Percentiles rank a stretch among this genome's conserved stretches.
Evolutionary conservation across 768 basidiomycete species (phyloP).

Genomic region (Mycena leptocephala): DNA sequence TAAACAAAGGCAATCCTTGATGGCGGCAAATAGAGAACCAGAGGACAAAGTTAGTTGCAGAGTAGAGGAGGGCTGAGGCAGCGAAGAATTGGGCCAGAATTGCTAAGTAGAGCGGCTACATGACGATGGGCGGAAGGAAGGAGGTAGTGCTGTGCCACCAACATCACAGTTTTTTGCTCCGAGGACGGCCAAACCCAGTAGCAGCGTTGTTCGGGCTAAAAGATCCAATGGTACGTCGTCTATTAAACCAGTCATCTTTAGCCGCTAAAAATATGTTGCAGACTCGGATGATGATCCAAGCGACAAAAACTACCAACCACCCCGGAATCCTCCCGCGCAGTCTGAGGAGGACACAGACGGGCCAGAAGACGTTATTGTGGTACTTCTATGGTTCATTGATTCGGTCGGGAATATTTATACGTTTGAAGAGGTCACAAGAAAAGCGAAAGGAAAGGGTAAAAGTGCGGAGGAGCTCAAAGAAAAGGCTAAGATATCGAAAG

Average conservation of each 20-base stretch:
- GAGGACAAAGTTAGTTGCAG: too few relatives aligned
- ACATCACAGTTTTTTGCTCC: conserved; percentile 20
- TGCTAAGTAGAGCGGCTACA: too few relatives aligned
- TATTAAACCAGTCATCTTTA: background rate
- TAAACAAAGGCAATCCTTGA: too few relatives aligned
- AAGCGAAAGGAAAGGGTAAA: background rate
- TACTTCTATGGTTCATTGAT: background rate
- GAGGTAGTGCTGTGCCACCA: background rate
- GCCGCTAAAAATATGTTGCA: background rate
- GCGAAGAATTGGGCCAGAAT: too few relatives aligned
- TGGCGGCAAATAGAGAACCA: too few relatives aligned
- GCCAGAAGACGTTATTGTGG: background rate
- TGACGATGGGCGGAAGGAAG: too few relatives aligned
- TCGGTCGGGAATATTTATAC: too few relatives aligned
- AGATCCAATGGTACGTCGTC: background rate
- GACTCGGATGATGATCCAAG: conserved; percentile 8
- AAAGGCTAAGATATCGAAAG: background rate
- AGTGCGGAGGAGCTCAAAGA: background rate
- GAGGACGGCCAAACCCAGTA: background rate
- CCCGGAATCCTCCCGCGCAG: background rate
- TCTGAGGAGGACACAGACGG: conserved; percentile 11
- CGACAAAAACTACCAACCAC: background rate
- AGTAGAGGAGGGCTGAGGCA: too few relatives aligned
- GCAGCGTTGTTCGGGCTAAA: background rate
- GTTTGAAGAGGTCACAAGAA: background rate